Conservation (phyloP, 2,329 filamentous ascomycete species). For the Paraphoma sp. region DNA sequence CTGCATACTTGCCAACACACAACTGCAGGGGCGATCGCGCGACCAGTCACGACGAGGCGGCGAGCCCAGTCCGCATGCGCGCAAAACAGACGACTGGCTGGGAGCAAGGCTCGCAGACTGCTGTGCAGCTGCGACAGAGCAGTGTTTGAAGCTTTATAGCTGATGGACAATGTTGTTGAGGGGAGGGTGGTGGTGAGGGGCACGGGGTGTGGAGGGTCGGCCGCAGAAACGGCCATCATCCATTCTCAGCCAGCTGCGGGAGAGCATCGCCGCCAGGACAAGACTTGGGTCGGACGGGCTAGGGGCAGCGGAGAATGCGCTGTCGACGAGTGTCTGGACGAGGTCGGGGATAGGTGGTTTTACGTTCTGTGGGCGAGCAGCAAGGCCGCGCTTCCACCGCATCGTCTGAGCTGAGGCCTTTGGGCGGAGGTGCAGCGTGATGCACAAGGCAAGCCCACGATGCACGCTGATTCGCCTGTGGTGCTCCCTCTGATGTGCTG, state of each 20-base stretch:
- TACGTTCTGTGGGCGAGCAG: slow-evolving; percentile 8
- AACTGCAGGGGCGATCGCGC: slow-evolving; percentile 19
- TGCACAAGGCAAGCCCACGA: slow-evolving; percentile 8
- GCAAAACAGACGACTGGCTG: slow-evolving; percentile 25
- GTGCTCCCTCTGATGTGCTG: slow-evolving; percentile 20
- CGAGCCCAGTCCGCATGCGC: slow-evolving; percentile 8
- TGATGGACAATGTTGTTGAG: neutral
- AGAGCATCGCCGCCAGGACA: slow-evolving; percentile 5
- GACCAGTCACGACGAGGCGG: slow-evolving; percentile 32
- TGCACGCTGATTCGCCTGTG: slow-evolving; percentile 18
- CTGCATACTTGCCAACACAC: slow-evolving; percentile 39
- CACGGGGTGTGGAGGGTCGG: slow-evolving; percentile 14
- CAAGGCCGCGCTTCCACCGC: neutral
- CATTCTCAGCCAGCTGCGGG: slow-evolving; percentile 7
- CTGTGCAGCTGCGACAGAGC: slow-evolving; percentile 10
- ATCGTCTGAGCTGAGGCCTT: slow-evolving; percentile 21
- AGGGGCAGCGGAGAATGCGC: slow-evolving; percentile 18
- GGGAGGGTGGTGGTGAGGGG: slow-evolving; percentile 9
- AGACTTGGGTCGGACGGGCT: slow-evolving; percentile 12
- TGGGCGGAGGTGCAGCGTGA: slow-evolving; percentile 20
- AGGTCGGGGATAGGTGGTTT: slow-evolving; percentile 21
- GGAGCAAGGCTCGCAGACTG: neutral
- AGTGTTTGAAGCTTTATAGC: slow-evolving; percentile 13
- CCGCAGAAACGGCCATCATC: slow-evolving; percentile 26
- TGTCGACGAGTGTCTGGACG: slow-evolving; percentile 22